phyloP scores from a whole-genome alignment of 2,329 filamentous ascomycete genomes.

The Shiraia sp. region DNA sequence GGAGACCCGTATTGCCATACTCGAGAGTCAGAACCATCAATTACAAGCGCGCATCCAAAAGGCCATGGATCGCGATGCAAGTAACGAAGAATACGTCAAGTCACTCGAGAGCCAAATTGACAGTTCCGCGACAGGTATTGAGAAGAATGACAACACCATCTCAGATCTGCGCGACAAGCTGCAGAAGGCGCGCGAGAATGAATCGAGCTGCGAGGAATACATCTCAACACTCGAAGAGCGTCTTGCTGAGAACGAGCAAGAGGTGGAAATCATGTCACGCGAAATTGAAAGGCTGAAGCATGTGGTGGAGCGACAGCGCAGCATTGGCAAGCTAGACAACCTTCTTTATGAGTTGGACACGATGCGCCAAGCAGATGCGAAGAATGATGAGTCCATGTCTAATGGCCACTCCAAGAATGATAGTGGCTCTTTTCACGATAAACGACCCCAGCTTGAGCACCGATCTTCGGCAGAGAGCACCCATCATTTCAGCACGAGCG shows the following conservation, averaged over 20 bases:
- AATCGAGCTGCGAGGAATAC: conserved; percentile 90
- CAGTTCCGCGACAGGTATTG: conserved; percentile 86
- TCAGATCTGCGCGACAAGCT: conserved; percentile 90
- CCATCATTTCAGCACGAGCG: conserved; percentile 37
- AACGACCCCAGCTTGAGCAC: conserved; percentile 27
- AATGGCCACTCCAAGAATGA: conserved; percentile 43
- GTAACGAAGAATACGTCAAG: conserved; percentile 89
- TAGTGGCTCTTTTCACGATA: conserved; percentile 40
- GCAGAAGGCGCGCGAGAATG: conserved; percentile 82
- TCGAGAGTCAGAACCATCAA: conserved; percentile 89
- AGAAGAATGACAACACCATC: conserved; percentile 86
- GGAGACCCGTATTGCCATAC: conserved; percentile 89
- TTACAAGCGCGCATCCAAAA: conserved; percentile 91
- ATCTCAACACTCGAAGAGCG: conserved; percentile 96
- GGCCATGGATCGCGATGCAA: conserved; percentile 85
- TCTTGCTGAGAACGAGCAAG: conserved; percentile 92
- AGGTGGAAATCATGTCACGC: conserved; percentile 94
- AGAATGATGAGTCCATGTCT: conserved; percentile 29
- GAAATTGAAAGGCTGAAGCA: conserved; percentile 94
- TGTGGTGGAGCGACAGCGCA: conserved; percentile 92
- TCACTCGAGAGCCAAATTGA: conserved; percentile 90
- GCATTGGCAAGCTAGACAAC: conserved; percentile 90
- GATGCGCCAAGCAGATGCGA: conserved; percentile 43
- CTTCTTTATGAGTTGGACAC: conserved; percentile 88
- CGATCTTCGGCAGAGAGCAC: conserved; percentile 27